Base-by-base conservation (phyloP, 2,329 filamentous ascomycete genomes). In the Talaromyces albobiverticillius region DNA sequence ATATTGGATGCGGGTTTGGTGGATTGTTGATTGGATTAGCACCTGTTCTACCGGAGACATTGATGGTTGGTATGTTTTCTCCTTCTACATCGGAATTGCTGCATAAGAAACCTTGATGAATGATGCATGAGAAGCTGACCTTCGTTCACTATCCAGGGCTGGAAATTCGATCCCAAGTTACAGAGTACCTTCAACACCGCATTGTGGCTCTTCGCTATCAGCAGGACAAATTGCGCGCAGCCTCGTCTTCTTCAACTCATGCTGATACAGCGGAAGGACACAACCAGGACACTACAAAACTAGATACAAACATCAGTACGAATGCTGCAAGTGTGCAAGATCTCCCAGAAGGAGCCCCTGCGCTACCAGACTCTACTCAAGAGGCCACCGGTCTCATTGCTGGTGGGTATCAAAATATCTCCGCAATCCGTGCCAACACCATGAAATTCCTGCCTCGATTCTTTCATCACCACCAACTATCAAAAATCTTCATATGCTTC, bases 401-500 rank as follows among this genome's bases (percentile, higher is more conserved):
- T 0, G 69, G 71, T 16, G 71, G 76, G 45, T 97, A 90, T 71
- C 87, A 95, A 67, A 99, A 99, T 70, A 87, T 93, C 51, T 86
- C 88, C 31, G 95, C 90, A 67, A 78, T 99, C 46, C 87, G 94
- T 58, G 89, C 90, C 61, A 99, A 99, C 76, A 90, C 90, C 4
- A 99, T 99, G 94, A 99, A 99, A 71, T 99, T 97, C 72, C 79
- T 99, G n/a, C 93, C 95, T 58, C 97, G 99, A 69, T 96, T 96
- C 79, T 97, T 99, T 79, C 77, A 75, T 52, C 88, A 86, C 65
- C 79, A 76, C 13, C 92, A 96, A 69, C 83, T 99, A 13, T 83
- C 81, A 59, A 95, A 95, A 68, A 89, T 97, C 67, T 99, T 99
- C 72, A 89, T 99, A 64, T 99, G 94, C 77, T 99, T 99, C 69